Base-by-base conservation (phyloP, 2,329 filamentous ascomycete species). In the Xylaria sp. region DNA sequence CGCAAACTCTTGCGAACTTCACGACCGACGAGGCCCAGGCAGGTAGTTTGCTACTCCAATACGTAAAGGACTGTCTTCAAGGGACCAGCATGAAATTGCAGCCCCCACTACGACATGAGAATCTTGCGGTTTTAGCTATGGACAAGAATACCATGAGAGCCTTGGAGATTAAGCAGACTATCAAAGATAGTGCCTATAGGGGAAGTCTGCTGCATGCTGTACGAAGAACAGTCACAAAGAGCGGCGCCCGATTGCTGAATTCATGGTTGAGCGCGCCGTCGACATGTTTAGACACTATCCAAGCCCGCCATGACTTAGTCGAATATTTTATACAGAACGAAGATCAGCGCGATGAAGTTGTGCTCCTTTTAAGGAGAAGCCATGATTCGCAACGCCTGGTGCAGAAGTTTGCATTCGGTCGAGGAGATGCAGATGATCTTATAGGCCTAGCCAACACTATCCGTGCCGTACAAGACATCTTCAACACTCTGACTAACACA, bases 171-270 rank as follows among this genome's bases (percentile, higher is more conserved):
- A 88, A 92, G 67, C 88, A 89, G 73, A 98, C 95, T 0, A 87
- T 96, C 53, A 86, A 90, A 51, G 94, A 98, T 70, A 89, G 91
- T 2, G 78, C 84, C 19, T 90, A 90, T 40, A 88, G 90, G 67
- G 95, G 95, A 4, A 97, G 94, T 73, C 80, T 99, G 45, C 80
- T 99, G 38, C 93, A 98, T 77, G 91, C 92, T n/a, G 85, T 98
- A 55, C 87, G 94, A 63, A 87, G 90, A 56, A 99, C 95, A 0
- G 91, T 93, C 15, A 99, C 95, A 0, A 96, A 94, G 73, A 94
- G 94, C 68, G 95, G 95, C 57, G 89, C 93, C 21, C 86, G 95
- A 42, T 82, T 98, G 51, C 82, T 99, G 6, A 89, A 89, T 65
- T 89, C 93, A 69, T 92, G 95, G 82, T 80, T 99, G n/a, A 88